Evolutionary conservation across 2,329 filamentous ascomycete species (phyloP).

Genomic region (Boeremia exigua): DNA sequence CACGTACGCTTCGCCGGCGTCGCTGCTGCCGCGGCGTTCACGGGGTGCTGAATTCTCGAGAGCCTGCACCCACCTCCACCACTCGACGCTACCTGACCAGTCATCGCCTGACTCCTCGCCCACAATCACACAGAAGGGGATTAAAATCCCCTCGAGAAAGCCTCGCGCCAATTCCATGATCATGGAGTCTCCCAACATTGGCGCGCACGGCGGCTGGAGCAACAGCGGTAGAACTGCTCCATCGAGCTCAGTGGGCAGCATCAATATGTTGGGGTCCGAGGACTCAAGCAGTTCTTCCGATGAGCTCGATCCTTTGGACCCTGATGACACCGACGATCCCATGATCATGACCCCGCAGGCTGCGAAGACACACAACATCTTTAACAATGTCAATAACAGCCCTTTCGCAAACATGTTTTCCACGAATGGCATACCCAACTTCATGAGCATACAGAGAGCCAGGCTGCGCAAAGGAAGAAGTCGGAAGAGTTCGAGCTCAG

Average conservation of each 20-base stretch:
- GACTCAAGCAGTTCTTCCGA: conserved; percentile 75
- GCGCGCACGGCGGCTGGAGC: conserved; percentile 68
- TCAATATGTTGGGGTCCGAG: conserved; percentile 79
- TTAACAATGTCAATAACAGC: conserved; percentile 55
- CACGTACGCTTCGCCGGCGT: conserved; percentile 85
- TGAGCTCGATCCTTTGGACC: conserved; percentile 56
- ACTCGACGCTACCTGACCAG: conserved; percentile 88
- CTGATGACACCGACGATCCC: conserved; percentile 65
- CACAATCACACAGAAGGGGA: conserved; percentile 73
- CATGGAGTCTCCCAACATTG: conserved; percentile 69
- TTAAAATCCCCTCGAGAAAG: conserved; percentile 65
- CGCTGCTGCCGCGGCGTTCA: conserved; percentile 85
- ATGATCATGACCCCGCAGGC: conserved; percentile 85
- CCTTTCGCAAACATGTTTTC: conserved; percentile 72
- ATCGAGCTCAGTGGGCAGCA: conserved; percentile 82
- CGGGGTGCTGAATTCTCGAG: conserved; percentile 91
- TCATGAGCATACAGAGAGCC: conserved; percentile 77
- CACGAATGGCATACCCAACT: conserved; percentile 70
- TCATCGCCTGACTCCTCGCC: conserved; percentile 91
- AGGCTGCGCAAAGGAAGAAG: conserved; percentile 65
- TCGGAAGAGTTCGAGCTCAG: conserved; percentile 72
- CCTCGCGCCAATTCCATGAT: conserved; percentile 47
- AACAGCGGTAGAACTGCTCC: conserved; percentile 52
- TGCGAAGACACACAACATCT: conserved; percentile 61
- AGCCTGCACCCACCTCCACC: conserved; percentile 91